Base-by-base conservation (phyloP, 352 stramenopile species). In the Globisporangium takayamanum region DNA sequence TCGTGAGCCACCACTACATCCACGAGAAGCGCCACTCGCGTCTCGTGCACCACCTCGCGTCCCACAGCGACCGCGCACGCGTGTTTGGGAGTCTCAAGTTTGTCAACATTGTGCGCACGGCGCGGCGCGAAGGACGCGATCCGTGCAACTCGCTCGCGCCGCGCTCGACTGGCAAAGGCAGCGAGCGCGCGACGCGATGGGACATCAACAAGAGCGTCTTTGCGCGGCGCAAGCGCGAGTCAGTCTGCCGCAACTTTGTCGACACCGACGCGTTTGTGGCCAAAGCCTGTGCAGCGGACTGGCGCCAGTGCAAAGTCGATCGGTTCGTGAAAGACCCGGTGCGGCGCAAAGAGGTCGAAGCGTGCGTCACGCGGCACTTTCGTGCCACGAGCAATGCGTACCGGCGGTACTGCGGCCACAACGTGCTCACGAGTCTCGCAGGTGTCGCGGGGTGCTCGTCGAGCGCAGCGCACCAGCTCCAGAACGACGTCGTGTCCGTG, bases 151-250 rank as follows among this genome's bases (percentile, higher is more conserved):
- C 79, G 18, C 66, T 89, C 14, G 68, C 84, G 39, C 82, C 82
- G 15, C 78, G 82, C 12, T 82, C 73, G 20, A 74, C 67, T 0
- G 74, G 69, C 20, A 78, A 73, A 42, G 80, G 52, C 33, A 81
- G 53, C 44, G 70, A 74, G 25, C 63, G 67, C 33, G 12, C 61
- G 61, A 59, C 66, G 55, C 42, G 63, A 50, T 92, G 82, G 82
- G 82, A 92, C 56, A 92, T 92, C 57, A 88, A 92, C 72, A 84
- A 85, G 55, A 88, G 76, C 26, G 81, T 92, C 3, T 92, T 92
- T 53, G 72, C 77, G 6, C 64, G 74, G 25, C 73, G 81, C 11
- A 75, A 75, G 3, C 76, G 79, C 44, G 79, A 89, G 67, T 76
- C 69, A 0, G 68, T 82, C 49, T 80, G 76, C 57, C 76, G 66